Base-by-base conservation (phyloP, 1,284 basidiomycete genomes). In the Sparassis latifolia region DNA sequence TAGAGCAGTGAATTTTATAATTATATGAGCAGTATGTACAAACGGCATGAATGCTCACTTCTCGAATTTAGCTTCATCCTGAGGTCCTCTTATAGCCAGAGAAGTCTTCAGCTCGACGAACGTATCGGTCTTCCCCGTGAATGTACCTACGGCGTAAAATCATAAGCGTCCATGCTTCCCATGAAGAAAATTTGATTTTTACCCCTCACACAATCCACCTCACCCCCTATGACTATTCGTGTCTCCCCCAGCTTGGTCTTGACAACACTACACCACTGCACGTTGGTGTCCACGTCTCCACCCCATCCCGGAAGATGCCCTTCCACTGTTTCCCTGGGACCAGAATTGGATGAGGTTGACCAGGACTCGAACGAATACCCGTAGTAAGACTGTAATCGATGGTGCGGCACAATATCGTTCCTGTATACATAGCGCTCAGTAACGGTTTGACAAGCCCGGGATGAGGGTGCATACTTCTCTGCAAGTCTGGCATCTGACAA, bases 31-130 rank as follows among this genome's bases (percentile, higher is more conserved):
- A 41, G 9, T 50, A 52, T 28, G 6, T 47, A 10, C 30, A 9
- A 33, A 42, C 20, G 20, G 20, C 20, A 20, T 20, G 20, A 39
- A 41, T 5, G 67, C 76, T 56, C 65, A 92, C 91, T 85, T 88
- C 66, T 95, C 91, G 59, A 98, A 98, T 49, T 74, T 79, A 12
- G 67, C 66, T 62, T 89, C 85, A 54, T 94, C 92, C 39, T 79
- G 70, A 3, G 74, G 63, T 35, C 79, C 80, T 30, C 85, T 75
- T 50, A 97, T 92, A 28, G 77, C 69, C 66, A 92, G 74, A 32
- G 92, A 95, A 1, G 96, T 98, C 72, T 98, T 99, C 54, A 99
- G 75, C 66, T 99, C 96, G 7, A 98, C 82, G 61, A 90, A 87
- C 7, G 74, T 78, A 58, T 84, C 74, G 6, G 83, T 79, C 52